Evolutionary conservation across 495 filamentous ascomycete species (phyloP).

Genomic region (Paragyromitra xinjiangensis): DNA sequence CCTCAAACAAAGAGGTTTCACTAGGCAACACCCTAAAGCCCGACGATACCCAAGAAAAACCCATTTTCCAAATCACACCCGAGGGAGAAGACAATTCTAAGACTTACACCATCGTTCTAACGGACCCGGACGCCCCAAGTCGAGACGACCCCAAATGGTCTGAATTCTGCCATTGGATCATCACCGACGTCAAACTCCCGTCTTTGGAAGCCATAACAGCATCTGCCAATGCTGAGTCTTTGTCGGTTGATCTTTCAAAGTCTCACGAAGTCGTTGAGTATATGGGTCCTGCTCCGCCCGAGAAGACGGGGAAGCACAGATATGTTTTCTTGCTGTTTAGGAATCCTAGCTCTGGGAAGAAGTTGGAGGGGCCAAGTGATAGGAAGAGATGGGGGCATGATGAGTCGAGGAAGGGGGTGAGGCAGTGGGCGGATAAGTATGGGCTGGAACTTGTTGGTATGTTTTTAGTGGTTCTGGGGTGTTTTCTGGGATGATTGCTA

Average conservation of each 20-base stretch:
- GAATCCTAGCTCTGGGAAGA: constrained; percentile 58
- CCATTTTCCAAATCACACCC: constrained; percentile 62
- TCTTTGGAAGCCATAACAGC: constrained; percentile 37
- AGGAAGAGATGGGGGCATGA: constrained; percentile 72
- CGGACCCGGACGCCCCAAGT: constrained; percentile 76
- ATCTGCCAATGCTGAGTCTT: constrained; percentile 30
- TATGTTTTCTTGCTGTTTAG: constrained; percentile 72
- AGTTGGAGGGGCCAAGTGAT: constrained; percentile 66
- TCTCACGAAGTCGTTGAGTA: constrained; percentile 65
- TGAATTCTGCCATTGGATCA: constrained; percentile 80
- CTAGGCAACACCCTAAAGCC: constrained; percentile 72
- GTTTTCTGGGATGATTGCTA: constrained; percentile 32
- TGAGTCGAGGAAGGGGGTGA: constrained; percentile 66
- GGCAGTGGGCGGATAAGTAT: constrained; percentile 71
- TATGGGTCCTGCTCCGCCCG: constrained; percentile 70
- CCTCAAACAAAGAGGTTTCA: constrained; percentile 60
- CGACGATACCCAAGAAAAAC: constrained; percentile 63
- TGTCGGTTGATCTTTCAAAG: constrained; percentile 47
- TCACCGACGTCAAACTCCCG: constrained; percentile 60
- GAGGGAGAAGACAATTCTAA: constrained; percentile 46
- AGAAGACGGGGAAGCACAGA: constrained; percentile 72
- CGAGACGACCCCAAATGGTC: constrained; percentile 71
- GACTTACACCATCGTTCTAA: constrained; percentile 61
- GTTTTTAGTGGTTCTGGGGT: constrained; percentile 49
- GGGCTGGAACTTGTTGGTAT: constrained; percentile 69